Evolutionary conservation across 2,329 filamentous ascomycete genomes (phyloP).

Genomic region (Colletotrichum nymphaeae): DNA sequence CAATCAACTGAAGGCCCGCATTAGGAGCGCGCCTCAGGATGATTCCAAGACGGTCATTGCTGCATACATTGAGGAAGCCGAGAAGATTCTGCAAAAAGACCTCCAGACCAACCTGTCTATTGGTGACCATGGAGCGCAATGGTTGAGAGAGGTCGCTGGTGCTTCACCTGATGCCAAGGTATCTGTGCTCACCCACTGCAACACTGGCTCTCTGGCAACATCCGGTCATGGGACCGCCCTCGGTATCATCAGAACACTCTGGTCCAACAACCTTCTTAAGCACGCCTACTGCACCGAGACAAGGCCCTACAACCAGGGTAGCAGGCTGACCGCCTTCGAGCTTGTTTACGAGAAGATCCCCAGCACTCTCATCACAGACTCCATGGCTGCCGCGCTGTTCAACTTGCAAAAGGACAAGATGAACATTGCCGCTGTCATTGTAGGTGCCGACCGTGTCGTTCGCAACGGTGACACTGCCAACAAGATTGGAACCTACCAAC

Average conservation of each 20-base stretch:
- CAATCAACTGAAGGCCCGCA: conserved; percentile 76
- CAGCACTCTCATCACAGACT: conserved; percentile 92
- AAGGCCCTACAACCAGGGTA: conserved; percentile 97
- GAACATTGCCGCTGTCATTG: conserved; percentile 87
- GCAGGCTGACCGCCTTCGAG: conserved; percentile 93
- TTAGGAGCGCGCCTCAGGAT: conserved; percentile 58
- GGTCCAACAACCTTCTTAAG: conserved; percentile 72
- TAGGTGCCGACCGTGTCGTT: conserved; percentile 94
- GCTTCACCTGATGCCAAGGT: conserved; percentile 64
- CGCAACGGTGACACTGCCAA: conserved; percentile 98
- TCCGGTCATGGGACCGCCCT: conserved; percentile 98
- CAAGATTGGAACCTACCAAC: conserved; percentile 95
- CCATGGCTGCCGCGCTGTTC: conserved; percentile 93
- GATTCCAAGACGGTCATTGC: conserved; percentile 66
- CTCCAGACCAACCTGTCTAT: conserved; percentile 89
- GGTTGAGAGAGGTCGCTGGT: conserved; percentile 75
- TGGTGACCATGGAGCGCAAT: conserved; percentile 83
- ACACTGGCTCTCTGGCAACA: conserved; percentile 95
- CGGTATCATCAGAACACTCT: conserved; percentile 89
- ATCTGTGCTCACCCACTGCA: conserved; percentile 96
- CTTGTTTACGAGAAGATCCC: conserved; percentile 95
- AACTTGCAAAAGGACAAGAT: conserved; percentile 68
- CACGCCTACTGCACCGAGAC: conserved; percentile 98
- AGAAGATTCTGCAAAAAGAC: conserved; percentile 88
- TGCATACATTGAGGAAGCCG: conserved; percentile 82